phyloP scores from a whole-genome alignment of 2,329 filamentous ascomycete genomes.

The Triangularia verruculosa region DNA sequence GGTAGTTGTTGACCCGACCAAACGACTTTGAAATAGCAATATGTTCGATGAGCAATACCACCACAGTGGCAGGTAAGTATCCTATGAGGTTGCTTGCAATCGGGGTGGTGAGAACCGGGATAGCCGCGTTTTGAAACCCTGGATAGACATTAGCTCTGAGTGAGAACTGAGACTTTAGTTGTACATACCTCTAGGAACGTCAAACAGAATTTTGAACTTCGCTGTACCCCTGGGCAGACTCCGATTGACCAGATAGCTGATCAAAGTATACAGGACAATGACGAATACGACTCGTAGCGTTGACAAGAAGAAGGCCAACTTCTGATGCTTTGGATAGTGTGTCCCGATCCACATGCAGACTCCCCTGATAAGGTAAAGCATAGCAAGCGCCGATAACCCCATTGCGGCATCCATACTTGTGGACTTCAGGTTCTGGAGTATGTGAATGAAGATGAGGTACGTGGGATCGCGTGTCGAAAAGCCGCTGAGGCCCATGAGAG shows the following conservation, averaged over 20 bases:
- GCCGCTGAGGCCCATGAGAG: conserved; percentile 73
- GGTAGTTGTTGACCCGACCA: conserved; percentile 92
- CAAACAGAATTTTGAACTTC: conserved; percentile 69
- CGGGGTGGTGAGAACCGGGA: conserved; percentile 63
- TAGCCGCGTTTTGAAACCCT: conserved; percentile 76
- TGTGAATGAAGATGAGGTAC: conserved; percentile 81
- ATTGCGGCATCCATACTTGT: conserved; percentile 78
- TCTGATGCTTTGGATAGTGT: conserved; percentile 65
- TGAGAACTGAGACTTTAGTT: too few species aligned
- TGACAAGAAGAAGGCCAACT: conserved; percentile 83
- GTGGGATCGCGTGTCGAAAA: conserved; percentile 75
- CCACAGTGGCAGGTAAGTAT: conserved; percentile 79
- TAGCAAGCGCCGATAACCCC: conserved; percentile 74
- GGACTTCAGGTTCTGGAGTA: conserved; percentile 65
- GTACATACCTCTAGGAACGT: conserved; percentile 68
- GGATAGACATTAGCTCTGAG: conserved; percentile 7
- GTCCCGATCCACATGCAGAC: conserved; percentile 64
- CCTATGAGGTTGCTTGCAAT: conserved; percentile 67
- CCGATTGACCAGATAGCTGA: conserved; percentile 82
- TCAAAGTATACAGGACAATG: conserved; percentile 86
- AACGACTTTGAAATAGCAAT: conserved; percentile 98
- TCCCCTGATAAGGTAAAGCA: conserved; percentile 74
- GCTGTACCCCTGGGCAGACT: conserved; percentile 57
- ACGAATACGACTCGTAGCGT: conserved; percentile 89
- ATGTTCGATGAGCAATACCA: conserved; percentile 94